A percentile compares a stretch with the other conserved stretches of the same genome.
phyloP scores from a whole-genome alignment of 192 early-diverging fungal species.

The Coemansia biformis region DNA sequence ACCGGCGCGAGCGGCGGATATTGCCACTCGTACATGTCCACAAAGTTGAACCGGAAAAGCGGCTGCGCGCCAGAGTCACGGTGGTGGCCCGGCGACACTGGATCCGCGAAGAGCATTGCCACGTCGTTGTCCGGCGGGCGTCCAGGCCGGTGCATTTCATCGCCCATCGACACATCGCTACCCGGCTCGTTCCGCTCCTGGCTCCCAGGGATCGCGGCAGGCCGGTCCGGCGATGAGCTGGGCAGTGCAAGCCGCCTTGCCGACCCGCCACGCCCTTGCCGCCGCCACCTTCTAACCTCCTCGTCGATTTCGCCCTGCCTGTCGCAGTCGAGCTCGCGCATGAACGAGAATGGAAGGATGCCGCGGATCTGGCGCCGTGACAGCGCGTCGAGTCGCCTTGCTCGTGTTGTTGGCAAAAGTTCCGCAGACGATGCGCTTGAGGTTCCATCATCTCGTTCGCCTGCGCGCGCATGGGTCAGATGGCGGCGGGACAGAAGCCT shows the following conservation, averaged over 20 bases:
- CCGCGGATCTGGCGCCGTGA: conserved; percentile 40
- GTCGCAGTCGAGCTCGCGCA: conserved; percentile 25
- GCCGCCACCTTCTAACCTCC: conserved; percentile 10
- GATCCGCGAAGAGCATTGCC: conserved; percentile 19
- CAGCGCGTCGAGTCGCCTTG: conserved; percentile 12
- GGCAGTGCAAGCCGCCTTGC: too few relatives aligned
- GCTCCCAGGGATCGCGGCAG: too few relatives aligned
- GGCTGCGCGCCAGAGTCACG: too few relatives aligned
- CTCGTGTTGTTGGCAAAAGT: conserved; percentile 17
- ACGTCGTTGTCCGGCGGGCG: neutral
- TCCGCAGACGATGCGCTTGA: conserved; percentile 1
- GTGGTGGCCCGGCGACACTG: neutral
- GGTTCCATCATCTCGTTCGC: too few relatives aligned
- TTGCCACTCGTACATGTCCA: conserved; percentile 45
- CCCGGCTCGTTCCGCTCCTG: neutral
- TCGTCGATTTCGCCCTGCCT: conserved; percentile 14
- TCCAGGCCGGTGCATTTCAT: too few relatives aligned
- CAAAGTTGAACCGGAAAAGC: conserved; percentile 32
- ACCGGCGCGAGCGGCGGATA: conserved; percentile 22
- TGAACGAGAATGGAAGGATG: conserved; percentile 45
- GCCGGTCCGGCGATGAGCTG: too few relatives aligned
- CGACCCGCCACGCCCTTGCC: too few relatives aligned
- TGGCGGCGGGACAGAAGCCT: conserved; percentile 4
- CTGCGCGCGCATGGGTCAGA: neutral
- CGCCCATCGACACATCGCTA: conserved; percentile 1